A percentile compares a stretch with the other conserved stretches of the same genome.
Conservation (phyloP, 179 eudicot genomes). For the Sideroxylon spinosum region DNA sequence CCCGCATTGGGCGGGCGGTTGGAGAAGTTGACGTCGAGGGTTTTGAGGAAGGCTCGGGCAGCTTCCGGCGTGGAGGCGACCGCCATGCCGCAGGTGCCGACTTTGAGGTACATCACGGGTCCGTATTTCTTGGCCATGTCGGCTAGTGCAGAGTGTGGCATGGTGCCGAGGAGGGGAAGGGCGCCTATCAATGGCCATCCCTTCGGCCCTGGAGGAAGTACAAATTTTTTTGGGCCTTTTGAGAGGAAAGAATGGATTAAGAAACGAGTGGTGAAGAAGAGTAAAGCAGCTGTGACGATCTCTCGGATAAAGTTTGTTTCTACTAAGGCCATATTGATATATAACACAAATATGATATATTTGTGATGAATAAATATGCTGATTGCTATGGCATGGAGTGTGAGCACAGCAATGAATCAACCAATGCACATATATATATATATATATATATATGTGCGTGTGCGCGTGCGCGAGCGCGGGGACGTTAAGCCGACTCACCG, state of each 20-base stretch:
- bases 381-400: too few relatives aligned
- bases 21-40: slow-evolving; percentile 32
- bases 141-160: slow-evolving; percentile 40
- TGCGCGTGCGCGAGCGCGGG: too few relatives aligned
- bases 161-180: slow-evolving; percentile 29
- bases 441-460: too few relatives aligned
- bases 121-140: slow-evolving; percentile 35
- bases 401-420: too few relatives aligned
- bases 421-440: too few relatives aligned
- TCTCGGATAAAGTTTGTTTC: neutral
- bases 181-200: slow-evolving; percentile 34
- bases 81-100: slow-evolving; percentile 32
- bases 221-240: neutral
- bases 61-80: slow-evolving; percentile 39
- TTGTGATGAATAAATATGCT: too few relatives aligned
- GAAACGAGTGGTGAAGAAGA: slow-evolving; percentile 17
- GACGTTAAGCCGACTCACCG: too few relatives aligned
- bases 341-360: too few relatives aligned
- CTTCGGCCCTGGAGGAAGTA: slow-evolving; percentile 35
- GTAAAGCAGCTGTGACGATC: slow-evolving; percentile 12
- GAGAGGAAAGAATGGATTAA: slow-evolving; percentile 7
- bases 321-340: too few relatives aligned
- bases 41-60: slow-evolving; percentile 36
- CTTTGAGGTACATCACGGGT: slow-evolving; percentile 32
- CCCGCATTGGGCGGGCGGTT: slow-evolving; percentile 35